Percentiles rank a stretch among this genome's conserved stretches.
Conservation (phyloP, 2,329 filamentous ascomycete genomes). For the Metarhizium robertsii region DNA sequence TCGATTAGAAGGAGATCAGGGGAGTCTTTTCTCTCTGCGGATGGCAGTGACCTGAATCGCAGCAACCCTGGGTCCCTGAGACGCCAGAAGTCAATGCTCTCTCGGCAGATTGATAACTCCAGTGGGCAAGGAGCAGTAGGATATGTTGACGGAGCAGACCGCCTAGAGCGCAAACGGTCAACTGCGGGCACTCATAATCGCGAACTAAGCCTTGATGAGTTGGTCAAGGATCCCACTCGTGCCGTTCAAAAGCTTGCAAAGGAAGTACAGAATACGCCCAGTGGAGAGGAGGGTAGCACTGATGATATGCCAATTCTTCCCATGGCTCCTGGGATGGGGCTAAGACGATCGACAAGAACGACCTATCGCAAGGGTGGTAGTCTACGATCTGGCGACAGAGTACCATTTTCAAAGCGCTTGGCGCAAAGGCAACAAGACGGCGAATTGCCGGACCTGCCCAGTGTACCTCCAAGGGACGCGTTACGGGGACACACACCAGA, state of each 20-base stretch:
- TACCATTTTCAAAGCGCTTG: conserved; percentile 65
- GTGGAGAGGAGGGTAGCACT: conserved; percentile 29
- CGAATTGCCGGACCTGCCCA: conserved; percentile 27
- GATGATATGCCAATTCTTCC: conserved; percentile 85
- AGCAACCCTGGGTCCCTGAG: conserved; percentile 52
- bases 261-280: conserved; percentile 38
- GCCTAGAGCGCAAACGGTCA: conserved; percentile 65
- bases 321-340: conserved; percentile 63
- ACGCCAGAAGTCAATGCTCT: conserved; percentile 93
- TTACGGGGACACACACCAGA: conserved; percentile 43
- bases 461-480: conserved; percentile 31
- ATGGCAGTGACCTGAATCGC: conserved; percentile 35
- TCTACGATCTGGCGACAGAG: conserved; percentile 66
- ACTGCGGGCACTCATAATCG: conserved; percentile 40
- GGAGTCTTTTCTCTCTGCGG: conserved; percentile 54
- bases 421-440: conserved; percentile 52
- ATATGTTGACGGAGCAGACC: conserved; percentile 78
- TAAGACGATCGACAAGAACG: conserved; percentile 85
- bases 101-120: conserved; percentile 75
- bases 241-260: conserved; percentile 61
- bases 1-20: conserved; percentile 79
- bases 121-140: conserved; percentile 46
- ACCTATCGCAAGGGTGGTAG: conserved; percentile 83
- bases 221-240: conserved; percentile 71
- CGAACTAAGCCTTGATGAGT: conserved; percentile 65